These are phyloP conservation scores for Cucurbita moschata DNA, from an alignment of 306 rosid genomes.

Conservation along the genomic window DNA sequence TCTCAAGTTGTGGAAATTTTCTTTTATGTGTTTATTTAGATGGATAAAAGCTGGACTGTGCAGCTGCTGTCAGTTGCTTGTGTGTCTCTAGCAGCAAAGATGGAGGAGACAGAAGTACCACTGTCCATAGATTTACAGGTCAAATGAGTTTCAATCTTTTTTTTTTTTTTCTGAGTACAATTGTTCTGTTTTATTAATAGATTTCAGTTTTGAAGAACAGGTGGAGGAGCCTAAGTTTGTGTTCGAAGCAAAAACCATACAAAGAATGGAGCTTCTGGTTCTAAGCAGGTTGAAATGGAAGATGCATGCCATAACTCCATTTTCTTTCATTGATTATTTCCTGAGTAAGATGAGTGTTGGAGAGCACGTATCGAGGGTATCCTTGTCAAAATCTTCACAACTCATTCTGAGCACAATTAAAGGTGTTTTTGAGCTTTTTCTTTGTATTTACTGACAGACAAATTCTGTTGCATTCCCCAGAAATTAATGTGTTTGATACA, in stretches of 20 bases:
- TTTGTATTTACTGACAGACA: constrained; percentile 2
- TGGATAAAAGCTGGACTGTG: constrained; percentile 31
- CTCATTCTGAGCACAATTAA: constrained; percentile 29
- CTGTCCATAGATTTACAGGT: constrained; percentile 41
- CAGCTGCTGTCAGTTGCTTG: constrained; percentile 60
- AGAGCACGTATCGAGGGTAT: constrained; percentile 10
- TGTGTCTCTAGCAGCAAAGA: constrained; percentile 54
- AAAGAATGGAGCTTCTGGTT: constrained; percentile 57
- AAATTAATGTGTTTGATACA: constrained; percentile 24
- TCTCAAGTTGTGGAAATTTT: constrained; percentile 1
- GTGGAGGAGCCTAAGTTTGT: constrained; percentile 41
- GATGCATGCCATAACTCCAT: constrained; percentile 58
- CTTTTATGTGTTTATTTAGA: constrained; percentile 17
- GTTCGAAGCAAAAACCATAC: constrained; percentile 38
- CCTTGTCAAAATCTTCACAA: constrained; percentile 23
- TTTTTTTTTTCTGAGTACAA: background rate
- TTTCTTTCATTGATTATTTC: constrained; percentile 50
- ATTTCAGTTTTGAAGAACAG: constrained; percentile 14
- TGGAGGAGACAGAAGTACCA: constrained; percentile 48
- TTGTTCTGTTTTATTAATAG: background rate
- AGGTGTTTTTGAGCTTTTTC: constrained; percentile 26
- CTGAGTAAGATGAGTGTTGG: constrained; percentile 27
- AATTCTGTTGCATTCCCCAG: constrained; percentile 1
- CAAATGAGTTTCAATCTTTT: background rate
- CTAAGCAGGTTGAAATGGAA: constrained; percentile 54